These are phyloP conservation scores for Blastobotrys serpentis DNA, from an alignment of 1,139 yeast species.

Conservation along the genomic window DNA sequence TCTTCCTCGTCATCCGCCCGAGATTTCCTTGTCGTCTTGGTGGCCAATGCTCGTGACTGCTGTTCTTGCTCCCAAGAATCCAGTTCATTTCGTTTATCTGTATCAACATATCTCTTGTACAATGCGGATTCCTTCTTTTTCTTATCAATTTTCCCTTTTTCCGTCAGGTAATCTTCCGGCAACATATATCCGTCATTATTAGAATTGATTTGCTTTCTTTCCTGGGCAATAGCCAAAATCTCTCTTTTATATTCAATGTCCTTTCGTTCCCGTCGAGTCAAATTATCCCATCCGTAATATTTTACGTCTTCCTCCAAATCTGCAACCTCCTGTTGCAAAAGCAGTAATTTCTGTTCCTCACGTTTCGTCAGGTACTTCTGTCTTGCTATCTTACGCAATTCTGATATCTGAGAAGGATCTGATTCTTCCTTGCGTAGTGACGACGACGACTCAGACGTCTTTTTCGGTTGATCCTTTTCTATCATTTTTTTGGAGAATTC, in stretches of 20 bases:
- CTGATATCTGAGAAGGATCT: constrained; percentile 30
- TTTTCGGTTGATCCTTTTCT: constrained; percentile 19
- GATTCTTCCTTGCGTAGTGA: constrained; percentile 26
- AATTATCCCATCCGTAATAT: constrained; percentile 49
- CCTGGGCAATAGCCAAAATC: constrained; percentile 44
- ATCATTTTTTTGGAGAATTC: constrained; percentile 35
- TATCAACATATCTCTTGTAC: constrained; percentile 36
- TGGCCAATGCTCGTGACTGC: constrained; percentile 41
- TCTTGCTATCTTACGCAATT: constrained; percentile 48
- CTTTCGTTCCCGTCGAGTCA: constrained; percentile 50
- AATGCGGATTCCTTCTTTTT: constrained; percentile 50
- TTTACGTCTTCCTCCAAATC: constrained; percentile 49
- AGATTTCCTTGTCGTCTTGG: constrained; percentile 10
- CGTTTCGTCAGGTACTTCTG: constrained; percentile 50
- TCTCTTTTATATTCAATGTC: constrained; percentile 54
- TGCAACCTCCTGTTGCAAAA: constrained; percentile 50
- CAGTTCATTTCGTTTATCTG: constrained; percentile 36
- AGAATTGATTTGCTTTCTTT: constrained; percentile 42
- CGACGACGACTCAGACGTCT: constrained; percentile 23
- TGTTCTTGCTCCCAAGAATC: constrained; percentile 69
- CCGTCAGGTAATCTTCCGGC: constrained; percentile 56
- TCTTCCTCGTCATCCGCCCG: constrained; percentile 47
- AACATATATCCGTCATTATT: constrained; percentile 45
- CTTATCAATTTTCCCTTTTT: constrained; percentile 53
- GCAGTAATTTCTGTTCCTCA: constrained; percentile 46